Percentiles rank a stretch among this genome's conserved stretches.
phyloP scores from a whole-genome alignment of 495 filamentous ascomycete species.

The Daldinia concentrica region DNA sequence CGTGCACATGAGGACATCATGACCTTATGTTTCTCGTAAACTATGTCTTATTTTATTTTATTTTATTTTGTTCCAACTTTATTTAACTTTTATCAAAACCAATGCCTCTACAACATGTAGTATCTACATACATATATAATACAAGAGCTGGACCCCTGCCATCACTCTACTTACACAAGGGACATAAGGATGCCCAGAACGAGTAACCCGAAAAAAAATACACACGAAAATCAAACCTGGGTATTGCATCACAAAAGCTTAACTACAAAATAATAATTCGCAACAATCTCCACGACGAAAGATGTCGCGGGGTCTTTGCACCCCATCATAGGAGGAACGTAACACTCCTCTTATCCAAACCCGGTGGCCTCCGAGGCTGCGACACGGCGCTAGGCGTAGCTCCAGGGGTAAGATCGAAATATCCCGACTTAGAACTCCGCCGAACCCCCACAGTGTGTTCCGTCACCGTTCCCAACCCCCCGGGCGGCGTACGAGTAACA shows the following conservation, averaged over 20 bases:
- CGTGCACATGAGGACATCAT: neutral
- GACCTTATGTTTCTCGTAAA: too few relatives aligned
- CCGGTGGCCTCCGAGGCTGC: constrained; percentile 1
- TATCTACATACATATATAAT: neutral
- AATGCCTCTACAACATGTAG: neutral
- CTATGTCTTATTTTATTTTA: too few relatives aligned
- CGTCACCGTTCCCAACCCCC: constrained; percentile 16
- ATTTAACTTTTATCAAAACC: too few relatives aligned
- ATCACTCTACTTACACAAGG: neutral
- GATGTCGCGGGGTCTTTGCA: too few relatives aligned
- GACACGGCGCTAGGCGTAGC: constrained; percentile 8
- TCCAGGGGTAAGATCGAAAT: constrained; percentile 20
- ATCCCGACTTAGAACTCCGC: neutral
- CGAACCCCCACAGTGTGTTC: constrained; percentile 1
- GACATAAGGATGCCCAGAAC: too few relatives aligned
- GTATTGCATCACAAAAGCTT: too few relatives aligned
- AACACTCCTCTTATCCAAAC: constrained; percentile 21
- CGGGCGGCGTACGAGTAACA: constrained; percentile 3
- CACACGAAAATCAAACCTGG: too few relatives aligned
- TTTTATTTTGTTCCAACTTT: too few relatives aligned
- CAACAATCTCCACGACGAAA: too few relatives aligned
- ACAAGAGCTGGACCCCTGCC: neutral
- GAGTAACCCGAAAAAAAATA: too few relatives aligned
- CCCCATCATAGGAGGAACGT: constrained; percentile 22
- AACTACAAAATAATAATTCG: too few relatives aligned